Conservation (phyloP, 495 filamentous ascomycete species). For the Lasiosphaeria miniovina region DNA sequence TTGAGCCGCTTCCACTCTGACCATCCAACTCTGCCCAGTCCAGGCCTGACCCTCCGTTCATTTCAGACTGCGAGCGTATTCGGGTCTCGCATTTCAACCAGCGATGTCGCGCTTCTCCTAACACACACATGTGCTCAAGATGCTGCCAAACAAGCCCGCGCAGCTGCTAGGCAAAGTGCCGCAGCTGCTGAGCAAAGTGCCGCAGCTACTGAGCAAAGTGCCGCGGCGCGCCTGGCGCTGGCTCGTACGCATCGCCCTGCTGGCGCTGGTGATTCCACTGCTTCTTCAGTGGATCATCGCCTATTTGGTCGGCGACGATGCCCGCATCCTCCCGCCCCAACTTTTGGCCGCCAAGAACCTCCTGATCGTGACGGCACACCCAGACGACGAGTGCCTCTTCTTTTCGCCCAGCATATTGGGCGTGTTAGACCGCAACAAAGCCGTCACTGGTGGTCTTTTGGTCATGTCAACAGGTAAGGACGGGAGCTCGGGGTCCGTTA, state of each 20-base stretch:
- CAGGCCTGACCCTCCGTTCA: no score
- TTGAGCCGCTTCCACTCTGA: no score
- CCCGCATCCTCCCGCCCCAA: constrained; percentile 36
- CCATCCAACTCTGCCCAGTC: no score
- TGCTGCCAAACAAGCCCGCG: no score
- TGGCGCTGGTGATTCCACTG: constrained; percentile 31
- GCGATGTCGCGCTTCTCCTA: no score
- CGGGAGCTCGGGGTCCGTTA: not conserved
- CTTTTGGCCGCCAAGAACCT: constrained; percentile 37
- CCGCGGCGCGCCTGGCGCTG: constrained; percentile 30
- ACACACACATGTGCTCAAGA: not conserved
- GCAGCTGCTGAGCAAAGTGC: constrained; percentile 13
- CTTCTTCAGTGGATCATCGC: constrained; percentile 39
- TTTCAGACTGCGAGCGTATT: no score
- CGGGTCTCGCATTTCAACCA: no score
- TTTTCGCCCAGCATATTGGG: constrained; percentile 41
- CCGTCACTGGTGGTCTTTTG: constrained; percentile 31
- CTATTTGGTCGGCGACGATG: constrained; percentile 36
- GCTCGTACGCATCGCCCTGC: constrained; percentile 23
- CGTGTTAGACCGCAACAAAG: constrained; percentile 33
- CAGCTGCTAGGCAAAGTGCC: constrained; percentile 6
- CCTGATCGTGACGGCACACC: constrained; percentile 41
- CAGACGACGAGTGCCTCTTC: constrained; percentile 45
- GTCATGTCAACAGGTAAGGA: constrained; percentile 39
- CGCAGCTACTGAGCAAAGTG: constrained; percentile 17